Percentiles rank a stretch among this genome's conserved stretches.
Evolutionary conservation across 805 yeast species (phyloP).

Genomic region (Metschnikowia gelsemii): DNA sequence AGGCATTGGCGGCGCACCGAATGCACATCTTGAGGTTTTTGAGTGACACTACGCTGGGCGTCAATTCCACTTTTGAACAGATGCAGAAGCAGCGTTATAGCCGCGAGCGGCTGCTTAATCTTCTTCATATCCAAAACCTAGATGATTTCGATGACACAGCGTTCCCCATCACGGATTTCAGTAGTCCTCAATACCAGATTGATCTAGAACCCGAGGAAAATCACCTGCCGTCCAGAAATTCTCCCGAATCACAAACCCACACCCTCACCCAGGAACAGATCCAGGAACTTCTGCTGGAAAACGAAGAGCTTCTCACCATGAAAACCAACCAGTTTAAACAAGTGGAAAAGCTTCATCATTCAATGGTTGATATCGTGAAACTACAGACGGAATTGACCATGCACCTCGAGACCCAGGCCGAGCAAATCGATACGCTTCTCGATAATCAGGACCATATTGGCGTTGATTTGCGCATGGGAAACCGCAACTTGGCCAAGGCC

Average conservation of each 20-base stretch:
- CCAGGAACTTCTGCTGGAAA: constrained; percentile 58
- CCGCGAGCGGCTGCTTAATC: constrained; percentile 37
- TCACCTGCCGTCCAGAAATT: neutral
- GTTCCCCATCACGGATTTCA: constrained; percentile 15
- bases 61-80: constrained; percentile 46
- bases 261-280: constrained; percentile 56
- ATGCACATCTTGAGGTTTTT: constrained; percentile 50
- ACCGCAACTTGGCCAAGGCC: constrained; percentile 66
- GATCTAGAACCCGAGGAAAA: constrained; percentile 12
- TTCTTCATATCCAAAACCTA: constrained; percentile 41
- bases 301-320: constrained; percentile 50
- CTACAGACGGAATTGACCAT: constrained; percentile 72
- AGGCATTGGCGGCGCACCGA: constrained; percentile 45
- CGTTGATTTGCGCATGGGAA: constrained; percentile 67
- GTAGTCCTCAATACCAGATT: constrained; percentile 13
- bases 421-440: constrained; percentile 59
- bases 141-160: constrained; percentile 32
- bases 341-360: constrained; percentile 57
- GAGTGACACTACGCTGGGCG: constrained; percentile 41
- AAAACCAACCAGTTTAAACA: constrained; percentile 62
- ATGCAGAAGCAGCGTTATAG: constrained; percentile 51
- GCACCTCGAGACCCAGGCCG: constrained; percentile 72
- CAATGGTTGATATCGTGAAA: constrained; percentile 70
- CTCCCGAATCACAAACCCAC: too few relatives aligned
- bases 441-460: constrained; percentile 69